Base-by-base conservation (phyloP, 495 filamentous ascomycete species). In the Poronia punctata region DNA sequence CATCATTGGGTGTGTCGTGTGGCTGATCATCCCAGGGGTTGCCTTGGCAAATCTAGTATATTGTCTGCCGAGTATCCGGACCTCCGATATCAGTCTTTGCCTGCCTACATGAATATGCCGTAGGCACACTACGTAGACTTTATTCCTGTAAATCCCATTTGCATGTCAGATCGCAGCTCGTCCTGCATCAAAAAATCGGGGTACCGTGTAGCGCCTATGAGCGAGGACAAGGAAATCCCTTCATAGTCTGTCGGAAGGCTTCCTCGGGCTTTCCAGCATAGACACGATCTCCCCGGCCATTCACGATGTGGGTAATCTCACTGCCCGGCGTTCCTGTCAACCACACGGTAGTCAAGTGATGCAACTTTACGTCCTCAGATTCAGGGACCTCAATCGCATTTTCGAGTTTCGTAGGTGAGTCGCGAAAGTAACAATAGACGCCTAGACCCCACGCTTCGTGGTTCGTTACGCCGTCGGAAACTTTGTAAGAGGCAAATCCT, bases 361-460 rank as follows among this genome's bases (percentile, higher is more conserved):
- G 53, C 30, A 59, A 14, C 17, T 43, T 56, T 12, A 59, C 47
- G 5, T 48, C 56, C 6, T 45, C 40, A 18, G 6, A 25, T 7
- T 47, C 36, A 26, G 56, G 56, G 0, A 50, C 48, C 38, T 59
- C 53, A 17, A 59, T 50, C 18, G 56, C 56, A 24, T 56, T 59
- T 37, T 56, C 56, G 21, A 59, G 45, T 32, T 59, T 59, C 2
- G 50, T 51, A 5, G 56, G 53, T 3, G 56, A 56, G 37, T 59
- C 56, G 32, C 56, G 56, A 26, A 59, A 59, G 29, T 56, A 59
- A 15, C 46, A 59, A 23, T 59, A 59, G 27, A 59, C 46, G 9
- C 56, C 56, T 15, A 59, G 14, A 7, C 56, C 56, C 53, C 56
- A 59, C 2, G 53, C 53, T 33, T 59, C 49, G 15, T 59, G 56